Percentiles rank a stretch among this genome's conserved stretches.
Evolutionary conservation across 2,329 filamentous ascomycete species (phyloP).

Genomic region (Trichoderma sp.): DNA sequence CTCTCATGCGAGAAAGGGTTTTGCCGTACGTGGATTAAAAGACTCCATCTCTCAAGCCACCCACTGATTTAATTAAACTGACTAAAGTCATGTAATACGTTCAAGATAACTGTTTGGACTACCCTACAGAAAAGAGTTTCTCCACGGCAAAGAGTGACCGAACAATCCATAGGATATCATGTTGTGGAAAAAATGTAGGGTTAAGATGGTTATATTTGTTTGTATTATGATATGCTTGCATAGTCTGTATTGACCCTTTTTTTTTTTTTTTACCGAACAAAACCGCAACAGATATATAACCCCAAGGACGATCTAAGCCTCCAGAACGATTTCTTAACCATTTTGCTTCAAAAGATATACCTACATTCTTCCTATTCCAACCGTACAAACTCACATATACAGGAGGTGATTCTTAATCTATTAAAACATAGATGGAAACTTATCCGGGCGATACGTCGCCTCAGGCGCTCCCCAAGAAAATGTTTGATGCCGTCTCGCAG

Average conservation of each 20-base stretch:
- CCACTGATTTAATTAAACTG: background rate
- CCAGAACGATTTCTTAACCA: background rate
- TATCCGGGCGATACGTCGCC: constrained; percentile 35
- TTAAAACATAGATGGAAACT: constrained; percentile 2
- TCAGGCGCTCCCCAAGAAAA: constrained; percentile 43
- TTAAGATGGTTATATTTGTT: background rate
- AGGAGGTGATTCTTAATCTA: background rate
- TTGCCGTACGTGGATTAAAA: background rate
- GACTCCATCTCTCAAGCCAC: background rate
- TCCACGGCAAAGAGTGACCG: background rate
- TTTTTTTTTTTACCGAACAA: background rate
- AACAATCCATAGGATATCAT: background rate
- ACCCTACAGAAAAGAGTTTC: background rate
- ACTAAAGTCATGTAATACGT: background rate
- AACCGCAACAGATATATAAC: background rate
- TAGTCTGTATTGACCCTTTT: background rate
- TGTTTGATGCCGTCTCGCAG: constrained; percentile 24
- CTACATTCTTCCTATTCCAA: background rate
- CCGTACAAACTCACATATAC: background rate
- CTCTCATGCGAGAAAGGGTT: too few relatives aligned
- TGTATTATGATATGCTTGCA: background rate
- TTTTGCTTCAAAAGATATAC: background rate
- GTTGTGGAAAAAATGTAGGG: background rate
- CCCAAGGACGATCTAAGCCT: background rate
- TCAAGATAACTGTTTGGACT: background rate